Percentiles rank a stretch among this genome's conserved stretches.
phyloP scores from a whole-genome alignment of 2,329 filamentous ascomycete species.

The Ceratocystis destructans region DNA sequence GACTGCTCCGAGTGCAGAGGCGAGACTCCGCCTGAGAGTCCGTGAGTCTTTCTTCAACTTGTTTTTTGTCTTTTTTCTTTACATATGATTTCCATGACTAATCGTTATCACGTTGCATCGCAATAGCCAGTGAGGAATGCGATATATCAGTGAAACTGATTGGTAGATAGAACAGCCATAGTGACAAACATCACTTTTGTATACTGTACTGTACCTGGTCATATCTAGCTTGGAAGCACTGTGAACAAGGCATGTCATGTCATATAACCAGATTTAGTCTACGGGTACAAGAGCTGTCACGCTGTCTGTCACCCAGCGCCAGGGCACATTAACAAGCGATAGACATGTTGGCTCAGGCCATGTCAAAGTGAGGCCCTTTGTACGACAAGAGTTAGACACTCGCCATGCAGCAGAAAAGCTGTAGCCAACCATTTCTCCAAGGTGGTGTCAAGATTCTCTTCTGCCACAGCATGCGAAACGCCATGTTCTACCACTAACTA shows the following conservation, averaged over 20 bases:
- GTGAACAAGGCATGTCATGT: not conserved
- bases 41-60: conserved; percentile 4
- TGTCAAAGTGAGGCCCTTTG: not conserved
- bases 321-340: not conserved
- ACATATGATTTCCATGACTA: not conserved
- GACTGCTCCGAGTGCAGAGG: conserved; percentile 17
- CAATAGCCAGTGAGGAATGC: not conserved
- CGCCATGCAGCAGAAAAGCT: not conserved
- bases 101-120: not conserved
- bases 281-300: not conserved
- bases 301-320: not conserved
- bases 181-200: too few relatives aligned
- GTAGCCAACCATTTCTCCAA: too few relatives aligned
- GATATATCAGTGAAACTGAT: not conserved
- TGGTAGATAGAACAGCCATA: not conserved
- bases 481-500: not conserved
- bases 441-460: not conserved
- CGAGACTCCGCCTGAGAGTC: conserved; percentile 19
- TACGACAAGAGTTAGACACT: not conserved
- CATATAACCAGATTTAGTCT: not conserved
- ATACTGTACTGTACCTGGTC: not conserved
- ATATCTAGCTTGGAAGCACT: not conserved
- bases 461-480: not conserved
- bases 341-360: not conserved
- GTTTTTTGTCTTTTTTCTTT: not conserved